Evolutionary conservation across 2,329 filamentous ascomycete species (phyloP).

Genomic region (Neophaeococcomyces mojaviensis): DNA sequence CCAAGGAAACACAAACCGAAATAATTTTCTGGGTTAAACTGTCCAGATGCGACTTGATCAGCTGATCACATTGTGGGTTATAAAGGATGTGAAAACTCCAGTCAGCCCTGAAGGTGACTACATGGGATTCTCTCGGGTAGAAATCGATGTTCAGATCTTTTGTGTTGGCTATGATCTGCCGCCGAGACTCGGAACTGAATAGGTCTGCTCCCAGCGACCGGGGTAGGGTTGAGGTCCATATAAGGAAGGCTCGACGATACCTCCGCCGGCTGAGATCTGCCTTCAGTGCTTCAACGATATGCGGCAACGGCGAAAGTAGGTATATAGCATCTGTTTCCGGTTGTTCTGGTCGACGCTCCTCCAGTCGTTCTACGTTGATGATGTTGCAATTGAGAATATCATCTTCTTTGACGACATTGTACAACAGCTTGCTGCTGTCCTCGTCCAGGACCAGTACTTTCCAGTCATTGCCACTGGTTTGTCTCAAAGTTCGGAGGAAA

Average conservation of each 20-base stretch:
- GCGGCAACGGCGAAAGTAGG: conserved; percentile 73
- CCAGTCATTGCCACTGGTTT: conserved; percentile 53
- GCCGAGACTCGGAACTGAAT: conserved; percentile 60
- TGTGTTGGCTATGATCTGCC: conserved; percentile 68
- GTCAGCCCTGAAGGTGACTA: conserved; percentile 86
- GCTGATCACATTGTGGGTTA: conserved; percentile 78
- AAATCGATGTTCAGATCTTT: conserved; percentile 81
- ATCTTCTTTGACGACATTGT: conserved; percentile 89
- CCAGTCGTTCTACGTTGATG: conserved; percentile 92
- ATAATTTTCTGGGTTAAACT: conserved; percentile 82
- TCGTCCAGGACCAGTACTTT: conserved; percentile 92
- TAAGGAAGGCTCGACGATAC: conserved; percentile 70
- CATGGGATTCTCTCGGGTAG: conserved; percentile 80
- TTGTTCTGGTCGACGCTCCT: conserved; percentile 73
- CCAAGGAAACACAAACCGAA: conserved; percentile 81
- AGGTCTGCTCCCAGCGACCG: conserved; percentile 63
- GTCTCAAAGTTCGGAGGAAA: conserved; percentile 20
- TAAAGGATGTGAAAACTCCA: conserved; percentile 92
- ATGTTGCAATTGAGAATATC: conserved; percentile 95
- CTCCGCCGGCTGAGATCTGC: conserved; percentile 80
- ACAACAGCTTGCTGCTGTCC: conserved; percentile 72
- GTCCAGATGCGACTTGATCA: conserved; percentile 78
- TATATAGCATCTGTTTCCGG: conserved; percentile 93
- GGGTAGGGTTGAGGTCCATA: conserved; percentile 75
- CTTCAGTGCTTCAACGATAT: conserved; percentile 89